Conservation (phyloP, 345 rosid genomes). For the Viola odorata region DNA sequence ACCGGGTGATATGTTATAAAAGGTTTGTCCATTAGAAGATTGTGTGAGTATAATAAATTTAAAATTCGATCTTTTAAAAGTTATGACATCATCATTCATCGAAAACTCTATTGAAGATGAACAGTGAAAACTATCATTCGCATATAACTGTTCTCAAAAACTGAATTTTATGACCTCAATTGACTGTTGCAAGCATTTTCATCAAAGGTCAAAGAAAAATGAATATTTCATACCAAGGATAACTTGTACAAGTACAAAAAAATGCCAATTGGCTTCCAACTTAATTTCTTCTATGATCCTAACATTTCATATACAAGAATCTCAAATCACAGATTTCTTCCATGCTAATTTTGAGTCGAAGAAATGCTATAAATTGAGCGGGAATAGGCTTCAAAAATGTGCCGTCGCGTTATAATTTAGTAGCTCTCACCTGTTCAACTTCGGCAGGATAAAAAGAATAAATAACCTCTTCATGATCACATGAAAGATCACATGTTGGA, state of each 20-base stretch:
- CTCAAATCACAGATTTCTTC: not conserved
- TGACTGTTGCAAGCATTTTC: conserved; percentile 19
- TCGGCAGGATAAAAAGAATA: conserved; percentile 22
- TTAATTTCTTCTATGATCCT: not conserved
- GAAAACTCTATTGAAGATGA: no score
- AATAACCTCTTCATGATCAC: conserved; percentile 16
- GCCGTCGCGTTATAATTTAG: conserved; percentile 1
- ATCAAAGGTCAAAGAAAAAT: not conserved
- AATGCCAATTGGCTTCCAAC: no score
- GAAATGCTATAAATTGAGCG: not conserved
- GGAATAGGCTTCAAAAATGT: not conserved
- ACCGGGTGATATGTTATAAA: no score
- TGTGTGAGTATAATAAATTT: no score
- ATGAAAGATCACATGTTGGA: conserved; percentile 1
- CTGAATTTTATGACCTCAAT: no score
- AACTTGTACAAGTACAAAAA: no score
- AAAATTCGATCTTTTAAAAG: no score
- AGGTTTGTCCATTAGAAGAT: no score
- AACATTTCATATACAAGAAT: not conserved
- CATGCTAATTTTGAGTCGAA: not conserved
- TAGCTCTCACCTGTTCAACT: conserved; percentile 20
- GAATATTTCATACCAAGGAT: no score
- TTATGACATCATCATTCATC: no score
- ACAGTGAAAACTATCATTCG: no score
- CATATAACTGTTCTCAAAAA: no score